phyloP scores from a whole-genome alignment of 805 yeast genomes.

The Candida boidinii region DNA sequence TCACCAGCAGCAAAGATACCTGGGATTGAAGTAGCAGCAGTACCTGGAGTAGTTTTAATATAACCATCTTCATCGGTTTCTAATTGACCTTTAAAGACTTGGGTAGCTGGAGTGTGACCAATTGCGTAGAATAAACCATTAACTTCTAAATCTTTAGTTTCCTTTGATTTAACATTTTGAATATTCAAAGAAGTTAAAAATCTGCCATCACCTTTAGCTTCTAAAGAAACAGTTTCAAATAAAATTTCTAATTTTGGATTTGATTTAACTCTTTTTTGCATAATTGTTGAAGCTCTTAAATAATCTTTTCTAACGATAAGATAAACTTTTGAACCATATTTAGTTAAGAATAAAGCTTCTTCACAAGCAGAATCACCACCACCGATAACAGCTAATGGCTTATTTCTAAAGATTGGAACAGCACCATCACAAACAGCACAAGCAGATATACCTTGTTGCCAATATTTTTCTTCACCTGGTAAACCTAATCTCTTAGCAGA shows the following conservation, averaged over 20 bases:
- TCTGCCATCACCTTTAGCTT: slow-evolving; percentile 93
- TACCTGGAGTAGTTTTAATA: slow-evolving; percentile 82
- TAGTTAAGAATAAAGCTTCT: slow-evolving; percentile 94
- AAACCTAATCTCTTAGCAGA: slow-evolving; percentile 89
- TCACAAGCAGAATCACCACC: slow-evolving; percentile 99
- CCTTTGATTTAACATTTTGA: slow-evolving; percentile 65
- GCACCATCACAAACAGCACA: slow-evolving; percentile 99
- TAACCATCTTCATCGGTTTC: slow-evolving; percentile 86
- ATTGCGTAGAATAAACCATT: slow-evolving; percentile 96
- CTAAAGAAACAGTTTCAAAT: slow-evolving; percentile 76
- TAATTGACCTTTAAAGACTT: slow-evolving; percentile 66
- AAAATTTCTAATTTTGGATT: slow-evolving; percentile 88
- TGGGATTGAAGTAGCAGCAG: slow-evolving; percentile 73
- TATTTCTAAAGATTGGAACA: slow-evolving; percentile 95
- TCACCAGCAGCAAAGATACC: slow-evolving; percentile 99
- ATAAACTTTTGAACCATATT: slow-evolving; percentile 94
- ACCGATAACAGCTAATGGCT: slow-evolving; percentile 95
- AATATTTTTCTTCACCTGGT: slow-evolving; percentile 95
- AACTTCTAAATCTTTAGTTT: slow-evolving; percentile 60
- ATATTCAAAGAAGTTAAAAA: slow-evolving; percentile 57
- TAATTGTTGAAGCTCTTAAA: slow-evolving; percentile 90
- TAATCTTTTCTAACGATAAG: slow-evolving; percentile 90
- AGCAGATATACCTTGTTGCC: slow-evolving; percentile 99
- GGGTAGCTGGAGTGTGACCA: slow-evolving; percentile 95
- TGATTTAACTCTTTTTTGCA: slow-evolving; percentile 85